Evolutionary conservation across 2,329 filamentous ascomycete genomes (phyloP).

Genomic region (Madurella fahalii): DNA sequence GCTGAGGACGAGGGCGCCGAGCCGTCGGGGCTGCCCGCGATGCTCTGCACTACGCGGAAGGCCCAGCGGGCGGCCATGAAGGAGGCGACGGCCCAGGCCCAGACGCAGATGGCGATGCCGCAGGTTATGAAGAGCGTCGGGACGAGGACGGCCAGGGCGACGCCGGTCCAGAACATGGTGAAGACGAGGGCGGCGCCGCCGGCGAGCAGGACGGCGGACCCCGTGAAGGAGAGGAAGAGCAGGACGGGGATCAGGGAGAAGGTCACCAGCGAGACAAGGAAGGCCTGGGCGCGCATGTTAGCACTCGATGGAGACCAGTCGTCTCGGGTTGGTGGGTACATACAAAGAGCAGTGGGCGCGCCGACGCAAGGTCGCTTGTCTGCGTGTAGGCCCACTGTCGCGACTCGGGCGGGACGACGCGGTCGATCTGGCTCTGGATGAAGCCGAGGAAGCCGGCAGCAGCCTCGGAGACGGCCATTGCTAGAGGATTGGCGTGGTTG

Average conservation of each 20-base stretch:
- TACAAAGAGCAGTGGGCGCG: slow-evolving; percentile 68
- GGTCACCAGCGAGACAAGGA: slow-evolving; percentile 60
- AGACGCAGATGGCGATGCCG: slow-evolving; percentile 58
- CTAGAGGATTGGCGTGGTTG: no score
- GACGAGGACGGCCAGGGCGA: slow-evolving; percentile 64
- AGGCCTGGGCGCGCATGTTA: slow-evolving; percentile 47
- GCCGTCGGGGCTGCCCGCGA: neutral
- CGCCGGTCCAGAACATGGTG: slow-evolving; percentile 62
- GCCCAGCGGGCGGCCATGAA: slow-evolving; percentile 50
- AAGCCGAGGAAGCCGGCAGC: slow-evolving; percentile 38
- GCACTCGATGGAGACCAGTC: neutral
- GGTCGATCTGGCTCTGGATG: slow-evolving; percentile 44
- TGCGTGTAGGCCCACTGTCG: slow-evolving; percentile 54
- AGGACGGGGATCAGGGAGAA: slow-evolving; percentile 64
- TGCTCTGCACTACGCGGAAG: slow-evolving; percentile 34
- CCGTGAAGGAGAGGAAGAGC: slow-evolving; percentile 63
- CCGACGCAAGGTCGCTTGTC: slow-evolving; percentile 52
- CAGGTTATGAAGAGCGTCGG: slow-evolving; percentile 65
- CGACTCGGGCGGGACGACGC: slow-evolving; percentile 55
- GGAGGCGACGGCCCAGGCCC: slow-evolving; percentile 61
- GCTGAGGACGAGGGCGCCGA: neutral
- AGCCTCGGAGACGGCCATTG: slow-evolving; percentile 30
- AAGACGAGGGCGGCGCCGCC: slow-evolving; percentile 60
- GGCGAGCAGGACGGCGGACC: slow-evolving; percentile 60
- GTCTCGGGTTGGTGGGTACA: slow-evolving; percentile 27